Conservation (phyloP, 1,139 yeast species). For the Tardiomyces depauwii region DNA sequence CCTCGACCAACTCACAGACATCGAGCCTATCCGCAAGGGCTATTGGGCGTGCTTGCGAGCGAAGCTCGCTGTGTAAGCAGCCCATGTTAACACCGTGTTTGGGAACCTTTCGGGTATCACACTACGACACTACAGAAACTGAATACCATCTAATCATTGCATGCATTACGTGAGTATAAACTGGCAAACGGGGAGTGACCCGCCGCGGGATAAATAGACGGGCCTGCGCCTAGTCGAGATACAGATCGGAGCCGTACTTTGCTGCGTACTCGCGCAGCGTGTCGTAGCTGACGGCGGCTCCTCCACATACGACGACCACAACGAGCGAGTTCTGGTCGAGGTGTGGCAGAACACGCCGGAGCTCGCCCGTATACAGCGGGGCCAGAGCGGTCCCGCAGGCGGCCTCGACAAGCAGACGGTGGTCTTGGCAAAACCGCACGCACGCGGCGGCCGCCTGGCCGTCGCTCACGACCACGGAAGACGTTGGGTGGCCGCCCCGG, state of each 20-base stretch:
- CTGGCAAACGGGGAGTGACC: too few species aligned
- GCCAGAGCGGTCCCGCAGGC: slow-evolving; percentile 68
- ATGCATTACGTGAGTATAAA: too few species aligned
- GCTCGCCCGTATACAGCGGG: slow-evolving; percentile 31
- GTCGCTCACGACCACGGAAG: slow-evolving; percentile 42
- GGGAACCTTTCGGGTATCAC: too few species aligned
- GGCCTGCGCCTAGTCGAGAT: background rate
- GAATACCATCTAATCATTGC: too few species aligned
- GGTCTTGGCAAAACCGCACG: slow-evolving; percentile 39
- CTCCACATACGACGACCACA: slow-evolving; percentile 26
- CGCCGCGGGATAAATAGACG: too few species aligned
- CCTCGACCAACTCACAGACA: background rate
- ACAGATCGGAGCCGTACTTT: background rate
- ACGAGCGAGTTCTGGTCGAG: slow-evolving; percentile 16
- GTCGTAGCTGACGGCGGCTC: slow-evolving; percentile 21
- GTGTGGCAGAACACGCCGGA: slow-evolving; percentile 16
- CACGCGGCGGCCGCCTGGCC: slow-evolving; percentile 44
- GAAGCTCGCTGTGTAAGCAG: background rate
- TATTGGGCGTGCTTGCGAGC: background rate
- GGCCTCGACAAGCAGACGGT: slow-evolving; percentile 49
- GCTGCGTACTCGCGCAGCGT: slow-evolving; percentile 8
- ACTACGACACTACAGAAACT: too few species aligned
- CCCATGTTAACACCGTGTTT: too few species aligned
- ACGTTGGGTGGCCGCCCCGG: slow-evolving; percentile 28
- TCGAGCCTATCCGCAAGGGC: background rate